Evolutionary conservation across 116 monocot genomes (phyloP).

Genomic region (Dioscorea cayenensis): DNA sequence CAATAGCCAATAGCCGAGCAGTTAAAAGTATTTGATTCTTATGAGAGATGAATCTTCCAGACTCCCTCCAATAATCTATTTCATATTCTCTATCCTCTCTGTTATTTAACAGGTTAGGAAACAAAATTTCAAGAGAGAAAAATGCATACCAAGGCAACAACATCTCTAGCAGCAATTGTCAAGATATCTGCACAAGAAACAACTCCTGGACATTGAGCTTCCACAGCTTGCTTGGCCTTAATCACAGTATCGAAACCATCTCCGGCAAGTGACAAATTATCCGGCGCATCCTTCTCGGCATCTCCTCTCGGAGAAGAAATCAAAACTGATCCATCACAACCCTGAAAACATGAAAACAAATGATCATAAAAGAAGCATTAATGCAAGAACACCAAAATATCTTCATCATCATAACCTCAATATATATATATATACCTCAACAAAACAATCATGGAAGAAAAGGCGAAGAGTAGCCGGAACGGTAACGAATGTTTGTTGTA

Average conservation of each 20-base stretch:
- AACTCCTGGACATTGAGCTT: constrained; percentile 1
- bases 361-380: background rate
- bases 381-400: background rate
- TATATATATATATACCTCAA: constrained; percentile 21
- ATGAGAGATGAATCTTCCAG: too few species aligned
- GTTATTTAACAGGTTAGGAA: background rate
- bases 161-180: constrained; percentile 10
- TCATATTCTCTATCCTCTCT: too few species aligned
- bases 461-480: constrained; percentile 60
- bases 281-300: constrained; percentile 9
- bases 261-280: constrained; percentile 9
- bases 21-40: too few species aligned
- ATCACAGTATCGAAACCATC: constrained; percentile 10
- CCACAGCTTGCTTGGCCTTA: constrained; percentile 12
- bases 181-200: constrained; percentile 10
- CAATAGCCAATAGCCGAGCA: too few species aligned
- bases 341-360: constrained; percentile 14
- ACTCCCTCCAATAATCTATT: too few species aligned
- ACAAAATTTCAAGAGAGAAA: background rate
- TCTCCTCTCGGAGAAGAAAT: constrained; percentile 1
- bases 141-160: background rate
- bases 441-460: constrained; percentile 68
- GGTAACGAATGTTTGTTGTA: constrained; percentile 41
- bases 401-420: background rate
- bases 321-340: constrained; percentile 49